Base-by-base conservation (phyloP, 2,329 filamentous ascomycete species). In the Colletotrichum euphorbiae region DNA sequence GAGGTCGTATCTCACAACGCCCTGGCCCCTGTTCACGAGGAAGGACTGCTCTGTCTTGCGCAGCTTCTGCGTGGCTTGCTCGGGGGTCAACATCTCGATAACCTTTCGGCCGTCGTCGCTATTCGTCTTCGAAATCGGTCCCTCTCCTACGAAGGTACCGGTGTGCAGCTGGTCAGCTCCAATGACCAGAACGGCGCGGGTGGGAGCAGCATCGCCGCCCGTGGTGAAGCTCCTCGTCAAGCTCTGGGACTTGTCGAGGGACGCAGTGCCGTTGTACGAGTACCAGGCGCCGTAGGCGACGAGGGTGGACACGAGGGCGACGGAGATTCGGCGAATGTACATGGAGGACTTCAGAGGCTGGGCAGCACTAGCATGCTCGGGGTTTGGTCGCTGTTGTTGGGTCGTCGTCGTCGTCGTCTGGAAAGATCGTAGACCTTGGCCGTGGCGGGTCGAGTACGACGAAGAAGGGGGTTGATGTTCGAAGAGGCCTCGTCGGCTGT, bases 21-120 rank as follows among this genome's bases (percentile, higher is more conserved):
- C 96, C 77, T 93, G 88, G 13, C 96, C 97, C 59, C 96, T 86
- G 68, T 93, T 93, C 45, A 99, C 93, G 9, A 94, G 83, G 80
- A 94, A 98, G 33, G 94, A 98, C 81, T 97, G 90, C 80, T 99
- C 94, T 75, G 93, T 93, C 77, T 91, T 90, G 73, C 96, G 88
- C 74, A 99, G 82, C 82, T 95, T 97, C 75, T 93, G 88, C 13
- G 94, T 97, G 24, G 93, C 94, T 84, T 99, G 94, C 67, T 98
- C 95, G 1, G 95, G 92, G 11, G 93, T 97, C 80, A 99, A 84
- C 95, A 99, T 99, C 83, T 98, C 95, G 68, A 99, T 84, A 38
- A 98, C 91, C 76, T 92, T 93, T 71, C 91, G 89, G 33, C 94
- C 93, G 77, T 91, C 91, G 77, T 93, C 91, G 80, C 94, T 92